Conservation (phyloP, 2,329 filamentous ascomycete species). For the Pezicula radicicola region DNA sequence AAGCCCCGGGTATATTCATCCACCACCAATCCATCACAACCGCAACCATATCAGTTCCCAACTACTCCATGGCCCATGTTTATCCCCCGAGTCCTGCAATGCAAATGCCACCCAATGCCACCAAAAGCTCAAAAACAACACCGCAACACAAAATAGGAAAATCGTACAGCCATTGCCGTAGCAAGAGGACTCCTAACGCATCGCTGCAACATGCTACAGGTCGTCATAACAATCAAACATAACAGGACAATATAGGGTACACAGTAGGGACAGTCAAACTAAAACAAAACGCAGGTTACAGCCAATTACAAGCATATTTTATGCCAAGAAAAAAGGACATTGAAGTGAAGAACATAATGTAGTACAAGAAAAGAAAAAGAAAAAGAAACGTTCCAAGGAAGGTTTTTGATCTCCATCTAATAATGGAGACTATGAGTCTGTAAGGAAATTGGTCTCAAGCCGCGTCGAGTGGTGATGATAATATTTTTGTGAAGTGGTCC, state of each 20-base stretch:
- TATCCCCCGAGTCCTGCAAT: too few species aligned
- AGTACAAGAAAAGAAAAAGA: background rate
- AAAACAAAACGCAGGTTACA: background rate
- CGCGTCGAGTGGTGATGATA: background rate
- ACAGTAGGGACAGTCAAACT: background rate
- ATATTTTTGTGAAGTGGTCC: background rate
- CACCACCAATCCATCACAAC: too few species aligned
- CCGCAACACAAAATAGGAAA: background rate
- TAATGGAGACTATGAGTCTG: background rate
- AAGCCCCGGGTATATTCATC: too few species aligned
- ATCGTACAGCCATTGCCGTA: background rate
- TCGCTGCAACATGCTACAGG: too few species aligned
- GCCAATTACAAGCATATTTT: background rate
- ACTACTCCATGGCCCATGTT: too few species aligned
- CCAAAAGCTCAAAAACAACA: background rate
- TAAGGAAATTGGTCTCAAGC: background rate
- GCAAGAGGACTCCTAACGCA: background rate
- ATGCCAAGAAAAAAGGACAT: background rate
- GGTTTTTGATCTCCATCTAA: background rate
- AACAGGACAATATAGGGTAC: background rate
- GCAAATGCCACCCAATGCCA: too few species aligned
- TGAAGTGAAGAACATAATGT: background rate
- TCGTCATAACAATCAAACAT: too few species aligned
- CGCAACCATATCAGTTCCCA: too few species aligned
- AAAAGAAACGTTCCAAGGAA: background rate